phyloP scores from a whole-genome alignment of 176 grass and related monocot genomes.

The Paspalum vaginatum region DNA sequence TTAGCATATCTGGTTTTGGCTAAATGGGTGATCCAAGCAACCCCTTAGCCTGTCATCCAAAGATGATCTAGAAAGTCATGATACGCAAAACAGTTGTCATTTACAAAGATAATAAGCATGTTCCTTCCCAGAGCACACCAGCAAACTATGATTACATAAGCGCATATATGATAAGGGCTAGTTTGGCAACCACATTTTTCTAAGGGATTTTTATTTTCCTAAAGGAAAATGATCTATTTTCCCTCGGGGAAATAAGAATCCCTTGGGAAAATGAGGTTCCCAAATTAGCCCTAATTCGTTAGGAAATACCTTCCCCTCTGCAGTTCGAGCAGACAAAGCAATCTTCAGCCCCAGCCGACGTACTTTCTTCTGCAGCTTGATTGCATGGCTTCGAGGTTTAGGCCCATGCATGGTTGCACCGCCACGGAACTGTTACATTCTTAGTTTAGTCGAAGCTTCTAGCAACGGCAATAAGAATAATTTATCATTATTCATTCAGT shows the following conservation, averaged over 20 bases:
- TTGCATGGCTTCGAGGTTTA: slow-evolving; percentile 88
- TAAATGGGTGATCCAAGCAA: not conserved
- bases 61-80: not conserved
- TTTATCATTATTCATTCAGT: not conserved
- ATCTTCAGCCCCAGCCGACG: slow-evolving; percentile 78
- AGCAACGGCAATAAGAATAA: slow-evolving; percentile 9
- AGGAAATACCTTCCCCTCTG: slow-evolving; percentile 78
- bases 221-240: too few species aligned
- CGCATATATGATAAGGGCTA: not conserved
- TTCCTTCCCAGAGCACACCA: not conserved
- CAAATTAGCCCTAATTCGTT: too few species aligned
- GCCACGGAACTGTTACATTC: slow-evolving; percentile 68
- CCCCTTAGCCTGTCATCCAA: not conserved
- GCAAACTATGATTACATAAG: not conserved
- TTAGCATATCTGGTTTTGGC: too few species aligned
- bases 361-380: slow-evolving; percentile 95
- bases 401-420: slow-evolving; percentile 90
- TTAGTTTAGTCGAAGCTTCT: slow-evolving; percentile 34
- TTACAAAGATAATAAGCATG: not conserved
- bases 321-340: slow-evolving; percentile 77
- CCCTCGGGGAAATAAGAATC: too few species aligned
- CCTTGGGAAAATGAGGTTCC: too few species aligned
- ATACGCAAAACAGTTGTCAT: not conserved
- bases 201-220: too few species aligned
- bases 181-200: too few species aligned